phyloP scores from a whole-genome alignment of 257 asterid genomes.

The Solanum bukasovii region DNA sequence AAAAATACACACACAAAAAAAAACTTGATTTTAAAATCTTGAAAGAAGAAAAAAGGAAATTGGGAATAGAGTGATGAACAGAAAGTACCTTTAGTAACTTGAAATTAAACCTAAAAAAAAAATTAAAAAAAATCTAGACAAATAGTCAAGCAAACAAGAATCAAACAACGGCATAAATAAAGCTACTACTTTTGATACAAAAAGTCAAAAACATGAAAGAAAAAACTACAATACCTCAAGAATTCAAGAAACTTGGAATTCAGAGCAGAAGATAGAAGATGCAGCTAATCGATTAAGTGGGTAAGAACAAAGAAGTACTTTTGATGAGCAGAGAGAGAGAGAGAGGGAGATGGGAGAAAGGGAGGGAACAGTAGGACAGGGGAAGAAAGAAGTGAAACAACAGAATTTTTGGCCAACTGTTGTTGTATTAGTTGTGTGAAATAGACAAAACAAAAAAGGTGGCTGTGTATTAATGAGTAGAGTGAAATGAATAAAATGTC shows the following conservation, averaged over 20 bases:
- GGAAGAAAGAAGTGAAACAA: not conserved
- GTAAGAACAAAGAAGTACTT: slow-evolving; percentile 10
- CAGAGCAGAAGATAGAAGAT: not conserved
- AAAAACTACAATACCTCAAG: slow-evolving; percentile 20
- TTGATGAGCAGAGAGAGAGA: not conserved
- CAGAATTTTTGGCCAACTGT: not conserved
- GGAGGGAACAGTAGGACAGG: not conserved
- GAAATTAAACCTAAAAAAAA: not conserved
- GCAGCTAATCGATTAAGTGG: slow-evolving; percentile 1
- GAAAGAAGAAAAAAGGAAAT: not conserved
- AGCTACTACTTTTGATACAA: not conserved
- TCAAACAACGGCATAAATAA: not conserved
- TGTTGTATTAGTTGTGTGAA: slow-evolving; percentile 18
- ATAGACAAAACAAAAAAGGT: slow-evolving; percentile 22
- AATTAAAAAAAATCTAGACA: not conserved
- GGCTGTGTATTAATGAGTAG: slow-evolving; percentile 9
- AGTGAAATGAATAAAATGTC: slow-evolving; percentile 14
- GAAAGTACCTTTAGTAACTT: not conserved
- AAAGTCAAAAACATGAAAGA: not conserved
- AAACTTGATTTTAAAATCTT: not conserved
- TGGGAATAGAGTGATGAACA: not conserved
- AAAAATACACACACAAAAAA: not conserved
- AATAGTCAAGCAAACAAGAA: not conserved
- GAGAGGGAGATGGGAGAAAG: not conserved
- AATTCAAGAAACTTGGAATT: not conserved